phyloP scores from a whole-genome alignment of 257 asterid genomes.

The Petunia secreta region DNA sequence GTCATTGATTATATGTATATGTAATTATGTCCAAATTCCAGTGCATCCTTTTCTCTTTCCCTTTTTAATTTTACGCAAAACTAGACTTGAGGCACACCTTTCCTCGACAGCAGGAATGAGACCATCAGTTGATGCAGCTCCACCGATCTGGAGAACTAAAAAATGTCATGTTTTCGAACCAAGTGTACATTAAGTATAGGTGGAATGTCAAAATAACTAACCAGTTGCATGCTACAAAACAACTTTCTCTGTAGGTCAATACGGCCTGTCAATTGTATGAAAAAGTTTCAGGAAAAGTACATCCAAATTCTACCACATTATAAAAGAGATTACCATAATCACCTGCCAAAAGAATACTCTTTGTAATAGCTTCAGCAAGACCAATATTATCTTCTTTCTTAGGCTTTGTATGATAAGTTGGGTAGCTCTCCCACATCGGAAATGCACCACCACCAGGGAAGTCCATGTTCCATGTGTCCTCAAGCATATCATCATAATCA shows the following conservation, averaged over 20 bases:
- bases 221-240: constrained; percentile 99
- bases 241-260: constrained; percentile 92
- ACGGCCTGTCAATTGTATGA: constrained; percentile 59
- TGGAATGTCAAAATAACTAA: constrained; percentile 39
- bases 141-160: constrained; percentile 73
- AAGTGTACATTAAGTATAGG: background rate
- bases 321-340: constrained; percentile 24
- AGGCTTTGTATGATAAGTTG: constrained; percentile 67
- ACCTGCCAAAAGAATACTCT: constrained; percentile 94
- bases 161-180: constrained; percentile 28
- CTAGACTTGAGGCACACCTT: constrained; percentile 56
- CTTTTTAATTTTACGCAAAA: background rate
- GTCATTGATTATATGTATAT: background rate
- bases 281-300: constrained; percentile 34
- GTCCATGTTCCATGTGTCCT: constrained; percentile 85
- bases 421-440: constrained; percentile 95
- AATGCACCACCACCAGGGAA: constrained; percentile 58
- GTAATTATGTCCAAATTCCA: background rate
- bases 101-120: constrained; percentile 93
- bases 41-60: background rate
- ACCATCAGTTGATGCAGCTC: constrained; percentile 82
- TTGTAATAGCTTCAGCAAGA: constrained; percentile 93
- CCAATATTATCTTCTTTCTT: constrained; percentile 83
- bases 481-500: constrained; percentile 94
- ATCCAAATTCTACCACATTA: constrained; percentile 20